Evolutionary conservation across 2,329 filamentous ascomycete genomes (phyloP), one percentile per base, ranked within the genome.

Genomic region (Sporothrix curviconia): DNA sequence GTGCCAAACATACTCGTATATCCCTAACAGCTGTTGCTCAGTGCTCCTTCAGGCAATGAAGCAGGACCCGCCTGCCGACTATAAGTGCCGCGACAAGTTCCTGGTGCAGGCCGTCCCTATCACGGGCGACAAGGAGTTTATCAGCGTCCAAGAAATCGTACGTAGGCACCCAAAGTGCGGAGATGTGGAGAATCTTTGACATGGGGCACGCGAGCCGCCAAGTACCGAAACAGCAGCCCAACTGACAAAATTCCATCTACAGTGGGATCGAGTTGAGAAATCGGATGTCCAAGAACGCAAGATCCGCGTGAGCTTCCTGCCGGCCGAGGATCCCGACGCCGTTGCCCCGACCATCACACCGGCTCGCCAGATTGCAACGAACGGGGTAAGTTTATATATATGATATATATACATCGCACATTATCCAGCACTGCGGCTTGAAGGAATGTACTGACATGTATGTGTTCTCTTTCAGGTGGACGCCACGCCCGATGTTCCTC

Each of bases 21-120:
- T 9, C 22, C 4, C 51, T 58, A 28, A 51, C 44, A 37, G 4
- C 7, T 25, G 25, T 2, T n/a, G 4, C 22, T 1, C 39, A 95
- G 94, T 99, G 59, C 85, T 97, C 37, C 84, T 99, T 42, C 94
- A 99, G 76, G 91, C 92, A 24, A 96, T 99, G 94, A 96, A 96
- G 79, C 84, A 90, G 69, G 92, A 97, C 68, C 92, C 92, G 57
- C 83, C 92, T 19, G 72, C 79, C 58, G 92, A 96, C 70, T 85
- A 88, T 61, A 92, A 90, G 72, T 99, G 94, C 78, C 63, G 64
- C 19, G 64, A 66, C 61, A 66, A 66, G 61, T 66, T 66, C 34
- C 55, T 66, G 4, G 64, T 66, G 32, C 64, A 66, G 58, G 61
- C 64, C 12, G 59, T 66, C 6, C 79, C 85, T 47, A 88, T 96